Evolutionary conservation across 2,329 filamentous ascomycete species (phyloP).

Genomic region (Fusarium phyllophilum): DNA sequence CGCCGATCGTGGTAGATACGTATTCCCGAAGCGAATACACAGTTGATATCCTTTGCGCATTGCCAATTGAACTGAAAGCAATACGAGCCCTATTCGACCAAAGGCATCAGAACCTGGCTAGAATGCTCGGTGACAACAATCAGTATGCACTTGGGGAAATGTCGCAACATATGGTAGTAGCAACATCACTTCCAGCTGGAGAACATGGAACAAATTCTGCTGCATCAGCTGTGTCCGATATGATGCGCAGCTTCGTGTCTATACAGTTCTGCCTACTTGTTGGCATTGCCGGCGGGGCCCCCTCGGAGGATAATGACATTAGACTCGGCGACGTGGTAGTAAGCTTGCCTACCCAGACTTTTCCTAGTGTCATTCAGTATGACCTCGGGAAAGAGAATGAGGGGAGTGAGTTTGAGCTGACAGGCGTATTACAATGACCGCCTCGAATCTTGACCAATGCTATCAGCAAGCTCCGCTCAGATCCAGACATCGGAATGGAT

Average conservation of each 20-base stretch:
- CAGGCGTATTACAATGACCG: not conserved
- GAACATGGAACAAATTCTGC: not conserved
- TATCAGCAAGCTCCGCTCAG: not conserved
- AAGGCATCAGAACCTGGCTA: rapidly evolving
- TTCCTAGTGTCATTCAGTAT: not conserved
- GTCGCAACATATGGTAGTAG: not conserved
- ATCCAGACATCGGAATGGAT: not conserved
- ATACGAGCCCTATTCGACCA: not conserved
- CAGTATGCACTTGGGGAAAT: not conserved
- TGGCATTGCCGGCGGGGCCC: not conserved
- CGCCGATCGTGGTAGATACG: rapidly evolving
- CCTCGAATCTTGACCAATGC: not conserved
- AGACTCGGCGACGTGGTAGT: not conserved
- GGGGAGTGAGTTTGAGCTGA: not conserved
- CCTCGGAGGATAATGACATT: not conserved
- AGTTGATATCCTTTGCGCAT: not conserved
- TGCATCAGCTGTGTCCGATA: not conserved
- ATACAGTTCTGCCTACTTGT: not conserved
- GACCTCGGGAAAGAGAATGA: not conserved
- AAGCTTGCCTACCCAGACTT: not conserved
- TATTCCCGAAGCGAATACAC: not conserved
- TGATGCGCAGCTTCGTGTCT: not conserved
- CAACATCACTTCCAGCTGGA: not conserved
- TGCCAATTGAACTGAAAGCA: not conserved
- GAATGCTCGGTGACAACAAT: not conserved